phyloP scores from a whole-genome alignment of 1,139 yeast genomes.

The Sugiyamaella pinicola region DNA sequence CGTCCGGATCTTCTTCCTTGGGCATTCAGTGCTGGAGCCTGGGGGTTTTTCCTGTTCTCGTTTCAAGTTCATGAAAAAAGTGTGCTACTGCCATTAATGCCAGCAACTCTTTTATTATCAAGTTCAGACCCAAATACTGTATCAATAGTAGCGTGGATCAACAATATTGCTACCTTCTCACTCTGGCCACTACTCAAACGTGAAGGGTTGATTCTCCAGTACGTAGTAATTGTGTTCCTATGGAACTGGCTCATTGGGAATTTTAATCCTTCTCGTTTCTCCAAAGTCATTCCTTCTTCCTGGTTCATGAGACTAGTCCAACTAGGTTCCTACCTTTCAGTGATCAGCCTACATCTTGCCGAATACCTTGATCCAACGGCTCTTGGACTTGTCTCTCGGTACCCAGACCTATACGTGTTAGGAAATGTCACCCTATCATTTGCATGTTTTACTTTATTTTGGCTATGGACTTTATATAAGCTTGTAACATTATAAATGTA shows the following conservation, averaged over 20 bases:
- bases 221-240: conserved; percentile 57
- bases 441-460: conserved; percentile 71
- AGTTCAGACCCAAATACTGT: conserved; percentile 58
- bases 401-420: conserved; percentile 87
- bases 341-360: conserved; percentile 54
- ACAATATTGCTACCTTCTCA: conserved; percentile 80
- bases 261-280: conserved; percentile 23
- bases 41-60: conserved; percentile 87
- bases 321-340: conserved; percentile 58
- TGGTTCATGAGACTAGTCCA: conserved; percentile 61
- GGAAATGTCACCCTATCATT: conserved; percentile 73
- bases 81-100: conserved; percentile 82
- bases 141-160: conserved; percentile 82
- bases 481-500: conserved; percentile 6
- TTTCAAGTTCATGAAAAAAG: conserved; percentile 97
- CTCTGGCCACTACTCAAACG: conserved; percentile 82
- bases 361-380: conserved; percentile 48
- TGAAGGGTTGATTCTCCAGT: conserved; percentile 76
- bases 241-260: conserved; percentile 78
- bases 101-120: conserved; percentile 70
- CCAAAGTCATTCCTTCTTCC: conserved; percentile 47
- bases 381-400: conserved; percentile 39
- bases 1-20: conserved; percentile 57
- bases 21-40: conserved; percentile 80
- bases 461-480: conserved; percentile 72